These are phyloP conservation scores for Chlorophyllum brunneum DNA, from an alignment of 768 basidiomycete genomes.

Conservation along the genomic window DNA sequence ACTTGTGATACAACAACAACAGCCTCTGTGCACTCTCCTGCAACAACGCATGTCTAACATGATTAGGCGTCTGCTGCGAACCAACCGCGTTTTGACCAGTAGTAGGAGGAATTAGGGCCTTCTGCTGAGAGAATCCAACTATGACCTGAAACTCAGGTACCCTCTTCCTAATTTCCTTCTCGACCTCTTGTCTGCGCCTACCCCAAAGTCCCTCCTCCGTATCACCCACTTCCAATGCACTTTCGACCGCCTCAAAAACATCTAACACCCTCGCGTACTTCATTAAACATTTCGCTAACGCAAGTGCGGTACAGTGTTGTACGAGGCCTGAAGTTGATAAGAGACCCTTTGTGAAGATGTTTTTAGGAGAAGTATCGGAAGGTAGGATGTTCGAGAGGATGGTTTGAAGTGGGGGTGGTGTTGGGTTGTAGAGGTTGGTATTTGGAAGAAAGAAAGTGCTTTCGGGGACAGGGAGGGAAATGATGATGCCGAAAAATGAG, in stretches of 20 bases:
- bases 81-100: conserved; percentile 3
- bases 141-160: conserved; percentile 88
- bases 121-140: conserved; percentile 74
- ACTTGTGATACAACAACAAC: conserved; percentile 81
- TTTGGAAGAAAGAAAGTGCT: conserved; percentile 55
- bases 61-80: conserved; percentile 17
- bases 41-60: conserved; percentile 55
- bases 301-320: conserved; percentile 80
- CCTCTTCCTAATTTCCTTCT: conserved; percentile 67
- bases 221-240: conserved; percentile 56
- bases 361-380: conserved; percentile 62
- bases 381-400: conserved; percentile 83
- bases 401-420: conserved; percentile 67
- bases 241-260: conserved; percentile 44
- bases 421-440: conserved; percentile 52
- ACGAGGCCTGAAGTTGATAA: conserved; percentile 71
- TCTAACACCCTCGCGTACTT: conserved; percentile 62
- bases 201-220: conserved; percentile 67
- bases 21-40: conserved; percentile 79
- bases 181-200: conserved; percentile 61
- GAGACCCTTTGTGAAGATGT: conserved; percentile 78
- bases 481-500: conserved; percentile 72
- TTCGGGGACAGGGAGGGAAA: conserved; percentile 71
- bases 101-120: conserved; percentile 16
- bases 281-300: conserved; percentile 67